A percentile compares a stretch with the other conserved stretches of the same genome.
These are phyloP conservation scores for Erythrophleum ivorense DNA, from an alignment of 331 rosid species.

Conservation along the genomic window DNA sequence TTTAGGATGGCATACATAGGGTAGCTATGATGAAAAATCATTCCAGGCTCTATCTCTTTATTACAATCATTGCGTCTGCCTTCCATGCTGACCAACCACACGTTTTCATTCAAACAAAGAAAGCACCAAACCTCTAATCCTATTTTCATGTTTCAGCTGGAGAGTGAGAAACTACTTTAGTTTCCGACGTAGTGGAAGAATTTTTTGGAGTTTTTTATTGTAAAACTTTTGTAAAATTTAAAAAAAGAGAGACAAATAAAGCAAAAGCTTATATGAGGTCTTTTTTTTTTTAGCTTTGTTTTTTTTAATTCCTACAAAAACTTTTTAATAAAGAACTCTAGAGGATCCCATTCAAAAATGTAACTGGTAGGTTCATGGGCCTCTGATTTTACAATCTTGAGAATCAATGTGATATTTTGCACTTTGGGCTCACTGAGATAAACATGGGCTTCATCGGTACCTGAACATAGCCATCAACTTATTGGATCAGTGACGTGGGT, in stretches of 20 bases:
- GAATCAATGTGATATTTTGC: not conserved
- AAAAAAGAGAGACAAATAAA: too few relatives aligned
- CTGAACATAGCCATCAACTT: not conserved
- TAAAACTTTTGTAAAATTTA: too few relatives aligned
- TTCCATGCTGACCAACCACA: constrained; percentile 11
- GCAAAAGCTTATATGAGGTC: too few relatives aligned
- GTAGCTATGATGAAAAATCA: constrained; percentile 35
- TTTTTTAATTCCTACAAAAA: too few relatives aligned
- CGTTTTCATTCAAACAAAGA: not conserved
- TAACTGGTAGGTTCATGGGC: not conserved
- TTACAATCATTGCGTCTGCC: constrained; percentile 27
- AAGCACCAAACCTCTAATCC: not conserved
- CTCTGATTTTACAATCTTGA: not conserved
- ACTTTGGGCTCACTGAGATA: not conserved
- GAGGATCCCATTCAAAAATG: too few relatives aligned
- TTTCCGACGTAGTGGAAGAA: not conserved
- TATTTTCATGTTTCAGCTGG: not conserved
- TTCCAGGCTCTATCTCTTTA: constrained; percentile 26
- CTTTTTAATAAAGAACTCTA: too few relatives aligned
- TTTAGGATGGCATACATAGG: constrained; percentile 5
- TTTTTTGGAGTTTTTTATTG: too few relatives aligned
- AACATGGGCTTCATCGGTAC: not conserved
- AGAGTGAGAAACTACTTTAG: not conserved
- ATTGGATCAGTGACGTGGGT: not conserved
- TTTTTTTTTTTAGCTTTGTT: too few relatives aligned